A percentile compares a stretch with the other conserved stretches of the same genome.
These are phyloP conservation scores for Leishmania arabica DNA, from an alignment of 208 protist genomes.

Conservation along the genomic window DNA sequence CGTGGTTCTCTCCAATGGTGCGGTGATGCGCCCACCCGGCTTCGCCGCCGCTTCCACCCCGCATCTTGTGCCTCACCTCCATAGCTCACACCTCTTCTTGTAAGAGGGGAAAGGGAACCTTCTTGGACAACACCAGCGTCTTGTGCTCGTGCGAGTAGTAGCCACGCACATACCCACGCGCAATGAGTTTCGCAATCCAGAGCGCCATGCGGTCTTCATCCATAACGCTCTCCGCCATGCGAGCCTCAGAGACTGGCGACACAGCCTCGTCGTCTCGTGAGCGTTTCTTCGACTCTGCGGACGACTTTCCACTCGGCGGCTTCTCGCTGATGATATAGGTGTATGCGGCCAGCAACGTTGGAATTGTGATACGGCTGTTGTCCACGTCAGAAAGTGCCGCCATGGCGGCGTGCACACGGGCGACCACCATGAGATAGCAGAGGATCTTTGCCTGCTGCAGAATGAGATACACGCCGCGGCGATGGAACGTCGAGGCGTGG, in stretches of 20 bases:
- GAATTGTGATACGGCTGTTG: constrained; percentile 73
- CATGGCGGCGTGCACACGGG: constrained; percentile 62
- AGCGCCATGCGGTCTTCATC: constrained; percentile 69
- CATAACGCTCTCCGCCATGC: constrained; percentile 35
- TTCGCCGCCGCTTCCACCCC: neutral
- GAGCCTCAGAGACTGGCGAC: neutral
- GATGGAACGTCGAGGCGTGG: constrained; percentile 46
- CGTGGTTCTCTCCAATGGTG: neutral
- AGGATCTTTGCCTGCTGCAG: constrained; percentile 60
- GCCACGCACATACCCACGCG: constrained; percentile 62
- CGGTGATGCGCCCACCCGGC: neutral
- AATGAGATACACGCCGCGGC: constrained; percentile 76
- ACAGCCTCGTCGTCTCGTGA: constrained; percentile 7
- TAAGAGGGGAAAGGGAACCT: constrained; percentile 64
- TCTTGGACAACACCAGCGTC: constrained; percentile 77
- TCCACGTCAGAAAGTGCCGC: constrained; percentile 43
- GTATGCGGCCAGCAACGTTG: constrained; percentile 57
- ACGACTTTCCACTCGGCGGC: neutral
- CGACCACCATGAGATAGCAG: constrained; percentile 67
- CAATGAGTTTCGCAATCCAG: constrained; percentile 75
- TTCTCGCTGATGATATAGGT: constrained; percentile 27
- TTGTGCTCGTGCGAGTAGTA: constrained; percentile 88
- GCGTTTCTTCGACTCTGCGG: constrained; percentile 21
- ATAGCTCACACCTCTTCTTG: neutral
- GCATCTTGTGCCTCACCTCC: neutral